Conservation (phyloP, 768 basidiomycete species). For the Russula brevipes region DNA sequence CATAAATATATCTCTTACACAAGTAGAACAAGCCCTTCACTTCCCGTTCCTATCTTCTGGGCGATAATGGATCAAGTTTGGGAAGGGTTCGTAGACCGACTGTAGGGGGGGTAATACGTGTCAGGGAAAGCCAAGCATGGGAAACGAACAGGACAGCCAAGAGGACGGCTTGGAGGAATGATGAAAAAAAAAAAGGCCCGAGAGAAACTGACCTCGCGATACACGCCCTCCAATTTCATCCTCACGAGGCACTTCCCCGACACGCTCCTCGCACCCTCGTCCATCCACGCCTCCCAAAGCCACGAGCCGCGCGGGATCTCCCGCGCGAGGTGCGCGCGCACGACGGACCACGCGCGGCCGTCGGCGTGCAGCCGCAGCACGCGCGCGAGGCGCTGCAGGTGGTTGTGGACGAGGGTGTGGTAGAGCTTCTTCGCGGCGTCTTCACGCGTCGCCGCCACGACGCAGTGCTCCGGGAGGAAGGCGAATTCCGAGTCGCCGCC, state of each 20-base stretch:
- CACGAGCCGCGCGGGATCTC: conserved; percentile 44
- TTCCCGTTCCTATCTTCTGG: not conserved
- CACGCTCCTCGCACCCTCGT: conserved; percentile 29
- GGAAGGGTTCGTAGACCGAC: conserved; percentile 50
- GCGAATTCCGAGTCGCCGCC: conserved; percentile 36
- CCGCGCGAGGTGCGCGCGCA: conserved; percentile 42
- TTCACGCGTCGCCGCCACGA: conserved; percentile 43
- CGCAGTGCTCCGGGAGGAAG: conserved; percentile 50
- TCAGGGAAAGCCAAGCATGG: not conserved
- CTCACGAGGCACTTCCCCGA: conserved; percentile 54
- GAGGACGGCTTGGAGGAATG: not conserved
- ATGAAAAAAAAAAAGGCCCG: not conserved
- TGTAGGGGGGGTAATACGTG: conserved; percentile 25
- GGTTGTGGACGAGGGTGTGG: conserved; percentile 56
- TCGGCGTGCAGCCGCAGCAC: conserved; percentile 48
- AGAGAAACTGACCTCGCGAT: conserved; percentile 45
- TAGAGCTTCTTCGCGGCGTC: conserved; percentile 55
- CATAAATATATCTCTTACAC: too few relatives aligned
- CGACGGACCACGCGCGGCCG: conserved; percentile 48
- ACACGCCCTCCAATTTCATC: conserved; percentile 53
- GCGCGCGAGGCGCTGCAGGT: conserved; percentile 52
- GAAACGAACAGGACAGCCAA: not conserved
- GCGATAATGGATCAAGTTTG: conserved; percentile 50
- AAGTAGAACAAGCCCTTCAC: not conserved
- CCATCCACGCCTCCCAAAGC: conserved; percentile 44